Percentiles rank a stretch among this genome's conserved stretches.
Conservation (phyloP, 192 early-diverging fungal genomes). For the Coemansia reversa region DNA sequence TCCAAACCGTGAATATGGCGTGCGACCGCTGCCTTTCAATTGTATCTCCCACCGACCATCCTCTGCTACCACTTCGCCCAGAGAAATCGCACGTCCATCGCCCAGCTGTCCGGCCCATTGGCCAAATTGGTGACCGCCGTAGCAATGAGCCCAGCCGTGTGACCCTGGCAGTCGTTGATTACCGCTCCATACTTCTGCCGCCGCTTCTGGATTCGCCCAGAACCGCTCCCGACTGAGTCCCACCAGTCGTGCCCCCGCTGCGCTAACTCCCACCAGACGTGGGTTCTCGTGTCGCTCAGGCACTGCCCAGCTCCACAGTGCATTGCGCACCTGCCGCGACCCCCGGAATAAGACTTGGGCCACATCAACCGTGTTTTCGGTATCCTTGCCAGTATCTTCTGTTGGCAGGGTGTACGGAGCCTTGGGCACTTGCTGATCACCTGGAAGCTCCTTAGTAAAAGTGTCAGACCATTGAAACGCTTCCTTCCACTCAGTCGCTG, state of each 20-base stretch:
- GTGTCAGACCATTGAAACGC: slow-evolving; percentile 20
- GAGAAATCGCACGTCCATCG: slow-evolving; percentile 80
- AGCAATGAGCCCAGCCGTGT: slow-evolving; percentile 66
- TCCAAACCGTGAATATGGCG: slow-evolving; percentile 82
- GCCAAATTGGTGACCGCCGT: slow-evolving; percentile 74
- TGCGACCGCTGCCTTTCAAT: slow-evolving; percentile 83
- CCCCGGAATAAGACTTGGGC: slow-evolving; percentile 13
- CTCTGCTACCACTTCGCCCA: slow-evolving; percentile 58
- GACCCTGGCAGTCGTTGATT: slow-evolving; percentile 47
- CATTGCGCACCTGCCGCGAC: slow-evolving; percentile 24
- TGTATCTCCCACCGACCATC: slow-evolving; percentile 69
- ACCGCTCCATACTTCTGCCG: slow-evolving; percentile 48
- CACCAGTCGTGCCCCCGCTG: slow-evolving; percentile 15
- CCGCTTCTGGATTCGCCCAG: slow-evolving; percentile 15
- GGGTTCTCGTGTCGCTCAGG: slow-evolving; percentile 13
- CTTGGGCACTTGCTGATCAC: slow-evolving; percentile 13
- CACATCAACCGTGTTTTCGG: neutral
- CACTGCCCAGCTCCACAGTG: slow-evolving; percentile 43
- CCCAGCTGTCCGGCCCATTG: slow-evolving; percentile 75
- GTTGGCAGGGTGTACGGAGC: slow-evolving; percentile 16
- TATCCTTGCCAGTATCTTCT: neutral
- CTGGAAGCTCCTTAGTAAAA: slow-evolving; percentile 32
- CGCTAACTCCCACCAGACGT: slow-evolving; percentile 29
- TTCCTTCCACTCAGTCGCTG: neutral
- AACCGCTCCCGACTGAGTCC: slow-evolving; percentile 14